phyloP scores from a whole-genome alignment of 345 rosid species.

The Hevea brasiliensis region DNA sequence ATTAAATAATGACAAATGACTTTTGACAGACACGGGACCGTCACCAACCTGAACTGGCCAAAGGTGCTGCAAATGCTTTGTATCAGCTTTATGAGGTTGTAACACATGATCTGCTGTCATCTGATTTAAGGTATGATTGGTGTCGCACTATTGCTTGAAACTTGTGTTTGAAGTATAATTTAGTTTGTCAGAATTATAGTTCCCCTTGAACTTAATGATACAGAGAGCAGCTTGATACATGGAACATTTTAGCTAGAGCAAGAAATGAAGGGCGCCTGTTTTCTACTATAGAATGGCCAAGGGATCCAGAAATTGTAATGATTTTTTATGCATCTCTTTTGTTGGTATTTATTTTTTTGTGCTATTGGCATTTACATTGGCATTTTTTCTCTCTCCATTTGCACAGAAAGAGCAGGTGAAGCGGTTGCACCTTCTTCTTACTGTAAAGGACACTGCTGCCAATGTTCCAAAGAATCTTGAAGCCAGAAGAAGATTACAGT shows the following conservation, averaged over 20 bases:
- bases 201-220: conserved; percentile 20
- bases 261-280: conserved; percentile 83
- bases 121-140: conserved; percentile 67
- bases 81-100: conserved; percentile 80
- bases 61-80: conserved; percentile 88
- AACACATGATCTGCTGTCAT: conserved; percentile 78
- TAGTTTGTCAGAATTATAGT: conserved; percentile 2
- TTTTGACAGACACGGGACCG: conserved; percentile 71
- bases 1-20: conserved; percentile 10
- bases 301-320: conserved; percentile 88
- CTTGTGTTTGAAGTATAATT: not conserved
- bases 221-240: conserved; percentile 97
- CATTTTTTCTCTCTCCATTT: conserved; percentile 21
- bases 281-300: conserved; percentile 87
- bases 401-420: conserved; percentile 90
- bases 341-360: conserved; percentile 7
- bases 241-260: conserved; percentile 88
- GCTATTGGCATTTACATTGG: conserved; percentile 20
- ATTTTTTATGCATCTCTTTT: conserved; percentile 2
- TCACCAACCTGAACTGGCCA: conserved; percentile 66
- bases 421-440: conserved; percentile 90
- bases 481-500: conserved; percentile 94
- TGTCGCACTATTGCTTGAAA: not conserved
- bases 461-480: conserved; percentile 97
- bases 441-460: conserved; percentile 90